phyloP scores from a whole-genome alignment of 306 rosid species.

The Hippophae rhamnoides region DNA sequence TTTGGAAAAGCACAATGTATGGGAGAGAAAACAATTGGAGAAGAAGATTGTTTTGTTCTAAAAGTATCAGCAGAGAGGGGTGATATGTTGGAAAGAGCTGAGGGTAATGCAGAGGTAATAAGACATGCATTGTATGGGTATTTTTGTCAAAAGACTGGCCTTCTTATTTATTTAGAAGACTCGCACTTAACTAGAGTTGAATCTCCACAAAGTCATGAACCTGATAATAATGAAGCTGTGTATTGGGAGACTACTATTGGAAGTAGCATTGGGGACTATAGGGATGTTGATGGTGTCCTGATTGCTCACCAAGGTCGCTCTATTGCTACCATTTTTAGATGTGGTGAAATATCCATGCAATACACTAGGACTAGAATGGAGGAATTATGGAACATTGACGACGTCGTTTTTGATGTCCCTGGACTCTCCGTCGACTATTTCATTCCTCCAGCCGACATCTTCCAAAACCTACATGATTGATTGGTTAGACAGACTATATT shows the following conservation, averaged over 20 bases:
- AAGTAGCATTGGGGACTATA: constrained; percentile 72
- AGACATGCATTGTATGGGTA: constrained; percentile 84
- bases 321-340: constrained; percentile 74
- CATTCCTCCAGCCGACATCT: constrained; percentile 80
- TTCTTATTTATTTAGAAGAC: constrained; percentile 81
- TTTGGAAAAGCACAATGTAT: constrained; percentile 80
- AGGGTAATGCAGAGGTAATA: constrained; percentile 84
- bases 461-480: constrained; percentile 22
- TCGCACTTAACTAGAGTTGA: constrained; percentile 82
- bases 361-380: constrained; percentile 87
- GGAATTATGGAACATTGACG: constrained; percentile 85
- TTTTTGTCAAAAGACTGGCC: constrained; percentile 90
- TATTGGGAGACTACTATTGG: constrained; percentile 98
- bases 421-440: constrained; percentile 87
- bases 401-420: constrained; percentile 78
- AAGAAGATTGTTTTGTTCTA: constrained; percentile 73
- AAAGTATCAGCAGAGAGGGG: constrained; percentile 72
- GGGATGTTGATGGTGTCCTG: constrained; percentile 66
- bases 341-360: constrained; percentile 66
- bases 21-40: constrained; percentile 78
- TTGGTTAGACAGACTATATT: no score
- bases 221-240: constrained; percentile 29
- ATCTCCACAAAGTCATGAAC: constrained; percentile 27
- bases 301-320: constrained; percentile 91
- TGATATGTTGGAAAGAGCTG: constrained; percentile 71